Evolutionary conservation across 495 filamentous ascomycete genomes (phyloP).

Genomic region (Podospora sp.): DNA sequence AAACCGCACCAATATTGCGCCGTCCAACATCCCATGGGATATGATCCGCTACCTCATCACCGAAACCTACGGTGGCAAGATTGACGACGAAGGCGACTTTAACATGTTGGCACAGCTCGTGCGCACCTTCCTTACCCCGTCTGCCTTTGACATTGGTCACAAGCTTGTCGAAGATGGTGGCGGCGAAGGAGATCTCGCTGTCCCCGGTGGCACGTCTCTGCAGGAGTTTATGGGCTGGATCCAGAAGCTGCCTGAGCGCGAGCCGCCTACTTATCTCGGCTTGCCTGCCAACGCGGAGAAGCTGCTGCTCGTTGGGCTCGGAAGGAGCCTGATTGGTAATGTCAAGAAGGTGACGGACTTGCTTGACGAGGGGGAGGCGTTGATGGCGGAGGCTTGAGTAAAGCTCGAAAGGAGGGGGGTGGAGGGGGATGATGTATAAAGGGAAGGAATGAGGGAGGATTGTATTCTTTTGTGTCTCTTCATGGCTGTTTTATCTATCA

Average conservation of each 20-base stretch:
- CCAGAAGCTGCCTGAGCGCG: conserved; percentile 85
- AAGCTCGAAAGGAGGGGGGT: background rate
- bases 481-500: background rate
- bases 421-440: background rate
- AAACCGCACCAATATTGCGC: conserved; percentile 87
- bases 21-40: conserved; percentile 92
- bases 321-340: conserved; percentile 81
- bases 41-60: conserved; percentile 91
- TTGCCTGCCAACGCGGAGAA: conserved; percentile 97
- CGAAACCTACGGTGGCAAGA: conserved; percentile 97
- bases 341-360: conserved; percentile 78
- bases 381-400: conserved; percentile 67
- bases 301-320: conserved; percentile 86
- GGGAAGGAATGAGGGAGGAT: background rate
- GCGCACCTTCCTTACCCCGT: conserved; percentile 72
- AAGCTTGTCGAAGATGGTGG: conserved; percentile 69
- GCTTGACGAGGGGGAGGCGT: conserved; percentile 90
- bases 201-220: conserved; percentile 78
- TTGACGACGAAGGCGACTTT: conserved; percentile 92
- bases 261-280: conserved; percentile 96
- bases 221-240: conserved; percentile 92
- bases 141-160: conserved; percentile 89
- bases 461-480: background rate
- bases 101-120: conserved; percentile 70
- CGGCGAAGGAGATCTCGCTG: conserved; percentile 56